Conservation (phyloP, 352 stramenopile genomes). For the Phytophthora pseudosyringae region DNA sequence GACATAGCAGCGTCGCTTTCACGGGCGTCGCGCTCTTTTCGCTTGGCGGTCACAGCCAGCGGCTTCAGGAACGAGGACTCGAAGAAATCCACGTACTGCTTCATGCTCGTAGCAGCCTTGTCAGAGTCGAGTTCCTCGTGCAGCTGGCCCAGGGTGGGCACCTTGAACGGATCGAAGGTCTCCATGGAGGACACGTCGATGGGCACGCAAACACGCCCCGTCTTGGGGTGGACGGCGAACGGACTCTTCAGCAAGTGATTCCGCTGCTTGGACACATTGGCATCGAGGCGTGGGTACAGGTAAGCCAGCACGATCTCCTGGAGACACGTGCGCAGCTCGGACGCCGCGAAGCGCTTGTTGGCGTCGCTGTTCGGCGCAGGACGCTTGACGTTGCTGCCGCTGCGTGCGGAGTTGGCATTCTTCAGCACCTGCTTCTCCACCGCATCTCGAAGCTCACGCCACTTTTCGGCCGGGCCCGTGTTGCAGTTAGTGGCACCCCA, state of each 20-base stretch:
- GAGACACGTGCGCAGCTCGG: conserved; percentile 89
- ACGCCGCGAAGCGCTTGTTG: conserved; percentile 66
- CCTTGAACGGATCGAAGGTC: conserved; percentile 84
- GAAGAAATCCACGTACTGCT: conserved; percentile 76
- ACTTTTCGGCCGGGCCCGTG: conserved; percentile 87
- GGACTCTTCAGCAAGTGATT: conserved; percentile 99
- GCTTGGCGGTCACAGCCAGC: conserved; percentile 60
- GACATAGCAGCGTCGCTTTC: conserved; percentile 78
- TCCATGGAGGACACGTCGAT: conserved; percentile 90
- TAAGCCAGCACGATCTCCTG: conserved; percentile 97
- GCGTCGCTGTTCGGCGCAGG: conserved; percentile 38
- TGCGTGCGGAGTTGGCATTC: conserved; percentile 55
- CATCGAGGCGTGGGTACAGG: conserved; percentile 98
- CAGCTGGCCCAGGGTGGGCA: conserved; percentile 86
- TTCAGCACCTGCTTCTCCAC: conserved; percentile 76
- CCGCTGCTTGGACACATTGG: conserved; percentile 99
- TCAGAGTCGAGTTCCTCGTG: conserved; percentile 85
- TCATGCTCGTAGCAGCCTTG: conserved; percentile 64
- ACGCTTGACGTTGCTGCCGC: conserved; percentile 51
- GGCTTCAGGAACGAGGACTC: conserved; percentile 78
- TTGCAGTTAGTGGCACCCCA: conserved; percentile 61
- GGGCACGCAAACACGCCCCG: conserved; percentile 97
- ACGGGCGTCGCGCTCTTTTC: conserved; percentile 74
- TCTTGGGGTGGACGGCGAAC: conserved; percentile 99
- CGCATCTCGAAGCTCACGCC: conserved; percentile 79